Conservation (phyloP, 2,329 filamentous ascomycete genomes). For the Xenoacremonium recifei region DNA sequence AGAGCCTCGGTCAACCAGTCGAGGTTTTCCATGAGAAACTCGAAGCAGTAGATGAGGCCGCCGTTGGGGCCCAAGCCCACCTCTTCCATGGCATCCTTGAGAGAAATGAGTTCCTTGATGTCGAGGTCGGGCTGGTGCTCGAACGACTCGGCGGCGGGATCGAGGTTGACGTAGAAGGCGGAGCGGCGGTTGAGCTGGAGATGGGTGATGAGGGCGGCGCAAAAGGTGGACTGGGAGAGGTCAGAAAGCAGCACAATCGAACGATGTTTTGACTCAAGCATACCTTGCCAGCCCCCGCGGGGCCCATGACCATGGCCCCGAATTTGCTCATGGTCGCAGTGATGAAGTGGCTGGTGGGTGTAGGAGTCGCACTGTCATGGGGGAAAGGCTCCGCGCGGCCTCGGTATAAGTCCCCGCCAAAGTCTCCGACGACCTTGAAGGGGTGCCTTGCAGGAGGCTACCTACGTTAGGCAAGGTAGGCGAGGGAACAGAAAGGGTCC, state of each 20-base stretch:
- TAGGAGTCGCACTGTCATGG: background rate
- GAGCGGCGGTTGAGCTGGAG: constrained; percentile 88
- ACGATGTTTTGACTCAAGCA: constrained; percentile 16
- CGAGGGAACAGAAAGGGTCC: too few species aligned
- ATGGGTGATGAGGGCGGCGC: constrained; percentile 88
- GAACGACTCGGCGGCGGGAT: constrained; percentile 92
- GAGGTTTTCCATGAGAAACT: constrained; percentile 91
- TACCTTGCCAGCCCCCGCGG: constrained; percentile 90
- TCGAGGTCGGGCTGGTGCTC: constrained; percentile 89
- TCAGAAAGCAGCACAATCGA: constrained; percentile 14
- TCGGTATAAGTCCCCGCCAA: background rate
- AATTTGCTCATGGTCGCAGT: constrained; percentile 94
- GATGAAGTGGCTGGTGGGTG: constrained; percentile 10
- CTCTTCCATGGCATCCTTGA: constrained; percentile 97
- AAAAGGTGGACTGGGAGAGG: constrained; percentile 76
- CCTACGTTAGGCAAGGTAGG: background rate
- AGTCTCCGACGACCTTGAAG: background rate
- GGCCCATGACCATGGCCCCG: constrained; percentile 92
- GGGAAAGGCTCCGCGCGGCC: background rate
- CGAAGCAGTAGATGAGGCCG: constrained; percentile 93
- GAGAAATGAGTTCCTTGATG: constrained; percentile 90
- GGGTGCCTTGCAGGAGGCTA: background rate
- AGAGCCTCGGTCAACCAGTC: constrained; percentile 87
- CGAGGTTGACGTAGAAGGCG: constrained; percentile 96
- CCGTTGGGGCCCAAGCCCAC: constrained; percentile 88